phyloP scores from a whole-genome alignment of 1,139 yeast genomes.

The Yamadazyma siamensis region DNA sequence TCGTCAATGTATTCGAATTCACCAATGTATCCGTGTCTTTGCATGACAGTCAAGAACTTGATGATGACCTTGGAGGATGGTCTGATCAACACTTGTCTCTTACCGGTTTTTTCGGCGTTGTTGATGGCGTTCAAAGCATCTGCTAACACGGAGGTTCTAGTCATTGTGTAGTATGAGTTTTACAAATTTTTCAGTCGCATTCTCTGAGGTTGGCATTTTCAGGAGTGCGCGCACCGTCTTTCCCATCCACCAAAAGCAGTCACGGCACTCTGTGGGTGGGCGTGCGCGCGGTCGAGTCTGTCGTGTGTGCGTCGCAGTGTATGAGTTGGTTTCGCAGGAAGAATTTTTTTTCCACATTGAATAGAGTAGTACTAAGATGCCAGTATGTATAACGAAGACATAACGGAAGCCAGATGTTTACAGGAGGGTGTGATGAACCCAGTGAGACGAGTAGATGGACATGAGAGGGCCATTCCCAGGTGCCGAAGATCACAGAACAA shows the following conservation, averaged over 20 bases:
- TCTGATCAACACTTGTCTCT: conserved; percentile 96
- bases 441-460: too few species aligned
- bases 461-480: too few species aligned
- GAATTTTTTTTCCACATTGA: conserved; percentile 7
- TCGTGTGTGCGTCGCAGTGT: background rate
- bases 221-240: background rate
- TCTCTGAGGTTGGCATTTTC: background rate
- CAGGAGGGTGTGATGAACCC: too few species aligned
- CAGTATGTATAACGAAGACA: conserved; percentile 28
- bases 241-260: conserved; percentile 11
- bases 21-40: conserved; percentile 74
- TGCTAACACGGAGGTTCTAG: conserved; percentile 96
- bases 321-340: background rate
- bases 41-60: conserved; percentile 94
- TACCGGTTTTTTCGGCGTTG: conserved; percentile 98
- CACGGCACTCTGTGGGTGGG: conserved; percentile 3
- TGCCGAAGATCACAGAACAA: too few species aligned
- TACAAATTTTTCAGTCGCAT: conserved; percentile 5
- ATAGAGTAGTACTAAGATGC: conserved; percentile 22
- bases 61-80: conserved; percentile 97
- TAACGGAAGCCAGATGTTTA: too few species aligned
- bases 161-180: conserved; percentile 47
- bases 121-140: conserved; percentile 96
- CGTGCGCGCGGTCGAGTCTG: background rate
- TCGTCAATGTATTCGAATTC: conserved; percentile 97